Conservation (phyloP, 1,284 basidiomycete species). For the Xerocomus nothofagi region DNA sequence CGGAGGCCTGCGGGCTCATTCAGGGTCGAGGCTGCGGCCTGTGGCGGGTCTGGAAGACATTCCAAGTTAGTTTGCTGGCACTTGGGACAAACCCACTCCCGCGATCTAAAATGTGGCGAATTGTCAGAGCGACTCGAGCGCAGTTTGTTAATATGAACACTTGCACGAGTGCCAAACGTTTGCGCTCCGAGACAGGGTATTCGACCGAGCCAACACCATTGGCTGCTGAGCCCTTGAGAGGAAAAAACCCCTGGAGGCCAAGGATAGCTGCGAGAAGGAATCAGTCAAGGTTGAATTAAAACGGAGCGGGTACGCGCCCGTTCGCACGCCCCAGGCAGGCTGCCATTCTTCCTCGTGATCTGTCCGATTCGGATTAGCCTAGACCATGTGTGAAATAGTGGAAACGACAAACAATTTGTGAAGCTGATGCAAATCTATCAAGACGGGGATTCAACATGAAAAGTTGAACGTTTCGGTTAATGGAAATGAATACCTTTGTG, state of each 20-base stretch:
- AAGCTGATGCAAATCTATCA: conserved; percentile 89
- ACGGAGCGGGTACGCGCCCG: conserved; percentile 50
- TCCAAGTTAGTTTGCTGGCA: conserved; percentile 71
- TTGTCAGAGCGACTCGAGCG: conserved; percentile 12
- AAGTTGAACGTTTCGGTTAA: conserved; percentile 13
- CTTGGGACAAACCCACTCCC: conserved; percentile 78
- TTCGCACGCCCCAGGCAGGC: conserved; percentile 96
- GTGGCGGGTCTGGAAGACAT: conserved; percentile 65
- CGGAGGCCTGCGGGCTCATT: conserved; percentile 20
- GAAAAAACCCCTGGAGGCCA: conserved; percentile 90
- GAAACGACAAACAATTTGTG: conserved; percentile 67
- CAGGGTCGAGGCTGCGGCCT: conserved; percentile 21
- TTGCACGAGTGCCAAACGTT: conserved; percentile 76
- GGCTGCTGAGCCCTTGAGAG: conserved; percentile 85
- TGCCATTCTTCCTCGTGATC: conserved; percentile 93
- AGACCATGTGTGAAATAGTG: conserved; percentile 22
- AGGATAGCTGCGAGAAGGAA: conserved; percentile 65
- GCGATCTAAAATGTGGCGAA: conserved; percentile 54
- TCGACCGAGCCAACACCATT: conserved; percentile 89
- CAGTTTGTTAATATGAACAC: conserved; percentile 34
- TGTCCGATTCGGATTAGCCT: conserved; percentile 36
- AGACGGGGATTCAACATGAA: conserved; percentile 12
- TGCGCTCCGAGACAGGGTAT: conserved; percentile 75
- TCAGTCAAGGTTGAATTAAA: conserved; percentile 22
- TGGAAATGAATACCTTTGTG: conserved; percentile 72